These are phyloP conservation scores for Solanum phureja DNA, from an alignment of 257 asterid species.

Conservation along the genomic window DNA sequence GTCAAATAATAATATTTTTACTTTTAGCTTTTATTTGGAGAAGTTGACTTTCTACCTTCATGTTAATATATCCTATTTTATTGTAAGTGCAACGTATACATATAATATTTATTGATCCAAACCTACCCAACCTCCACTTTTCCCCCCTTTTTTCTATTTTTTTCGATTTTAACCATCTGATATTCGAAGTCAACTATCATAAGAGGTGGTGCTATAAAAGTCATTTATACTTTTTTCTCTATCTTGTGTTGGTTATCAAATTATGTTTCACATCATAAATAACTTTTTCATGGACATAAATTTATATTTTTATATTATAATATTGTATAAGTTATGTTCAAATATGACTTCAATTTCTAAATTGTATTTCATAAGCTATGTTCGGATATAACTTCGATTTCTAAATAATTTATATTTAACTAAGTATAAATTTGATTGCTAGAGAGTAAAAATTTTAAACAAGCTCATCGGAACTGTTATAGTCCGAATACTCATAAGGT, in stretches of 20 bases:
- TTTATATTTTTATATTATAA: background rate
- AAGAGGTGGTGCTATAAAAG: background rate
- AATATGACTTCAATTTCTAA: background rate
- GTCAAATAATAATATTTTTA: conserved; percentile 4
- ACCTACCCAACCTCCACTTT: conserved; percentile 18
- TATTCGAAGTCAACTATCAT: background rate
- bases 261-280: too few relatives aligned
- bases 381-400: background rate
- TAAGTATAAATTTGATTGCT: background rate
- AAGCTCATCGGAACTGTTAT: background rate
- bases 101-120: conserved; percentile 20
- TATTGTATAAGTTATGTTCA: background rate
- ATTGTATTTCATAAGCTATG: background rate
- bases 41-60: conserved; percentile 3
- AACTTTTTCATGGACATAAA: background rate
- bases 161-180: background rate
- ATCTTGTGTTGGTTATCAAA: background rate
- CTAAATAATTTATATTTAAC: background rate
- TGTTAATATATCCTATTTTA: conserved; percentile 4
- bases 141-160: background rate
- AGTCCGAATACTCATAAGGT: background rate
- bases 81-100: background rate
- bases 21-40: background rate
- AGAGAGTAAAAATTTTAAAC: background rate
- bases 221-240: background rate